Conservation (phyloP, 805 yeast species). For the Lipomyces oligophaga region DNA sequence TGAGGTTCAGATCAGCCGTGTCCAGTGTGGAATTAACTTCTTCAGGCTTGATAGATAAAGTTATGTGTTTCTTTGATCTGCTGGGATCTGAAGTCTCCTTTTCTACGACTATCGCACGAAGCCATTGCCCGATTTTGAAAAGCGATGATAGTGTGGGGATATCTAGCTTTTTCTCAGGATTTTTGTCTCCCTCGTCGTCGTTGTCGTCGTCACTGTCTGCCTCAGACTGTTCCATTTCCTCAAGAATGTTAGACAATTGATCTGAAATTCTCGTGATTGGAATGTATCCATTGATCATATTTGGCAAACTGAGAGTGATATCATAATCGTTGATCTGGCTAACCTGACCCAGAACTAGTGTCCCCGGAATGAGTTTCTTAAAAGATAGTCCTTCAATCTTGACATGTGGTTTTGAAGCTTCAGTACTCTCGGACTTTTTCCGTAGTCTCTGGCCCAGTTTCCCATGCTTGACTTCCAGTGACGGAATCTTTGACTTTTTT, state of each 20-base stretch:
- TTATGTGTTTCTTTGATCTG: conserved; percentile 57
- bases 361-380: conserved; percentile 64
- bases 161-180: conserved; percentile 33
- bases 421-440: background rate
- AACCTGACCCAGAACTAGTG: conserved; percentile 74
- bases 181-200: conserved; percentile 31
- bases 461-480: conserved; percentile 2
- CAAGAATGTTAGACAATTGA: conserved; percentile 55
- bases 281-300: conserved; percentile 72
- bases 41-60: conserved; percentile 69
- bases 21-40: conserved; percentile 58
- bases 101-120: conserved; percentile 72
- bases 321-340: conserved; percentile 57
- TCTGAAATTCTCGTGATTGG: conserved; percentile 70
- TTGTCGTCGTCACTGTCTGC: conserved; percentile 35
- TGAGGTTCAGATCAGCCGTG: conserved; percentile 54
- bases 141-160: conserved; percentile 54
- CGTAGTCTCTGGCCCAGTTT: conserved; percentile 4
- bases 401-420: conserved; percentile 2
- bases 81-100: conserved; percentile 42
- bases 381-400: conserved; percentile 54
- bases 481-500: conserved; percentile 11
- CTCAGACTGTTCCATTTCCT: conserved; percentile 43
- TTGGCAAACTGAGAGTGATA: conserved; percentile 68
- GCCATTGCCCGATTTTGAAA: conserved; percentile 77